Base-by-base conservation (phyloP, 108 stramenopile species). In the Nitzschia inconspicua region DNA sequence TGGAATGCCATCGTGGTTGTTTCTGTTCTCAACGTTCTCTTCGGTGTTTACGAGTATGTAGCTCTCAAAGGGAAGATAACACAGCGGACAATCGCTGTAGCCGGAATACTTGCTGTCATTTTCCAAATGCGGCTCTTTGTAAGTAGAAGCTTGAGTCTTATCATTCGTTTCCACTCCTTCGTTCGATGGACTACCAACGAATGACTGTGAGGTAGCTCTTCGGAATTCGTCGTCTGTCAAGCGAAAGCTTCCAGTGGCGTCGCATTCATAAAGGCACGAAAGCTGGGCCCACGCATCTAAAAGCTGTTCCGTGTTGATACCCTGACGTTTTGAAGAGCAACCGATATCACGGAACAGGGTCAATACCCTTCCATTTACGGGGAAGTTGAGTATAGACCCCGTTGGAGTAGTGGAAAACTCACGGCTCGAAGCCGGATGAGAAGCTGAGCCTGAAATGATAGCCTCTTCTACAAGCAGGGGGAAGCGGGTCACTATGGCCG, bases 41-140 rank as follows among this genome's bases (percentile, higher is more conserved):
- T 11, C 16, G 47, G 48, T 37, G 25, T 30, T 20, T 23, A 46
- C 47, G 5, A n/a, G 42, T 1, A 68, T 42, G 20, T 37, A 53
- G 18, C 31, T 61, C 41, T 70, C 68, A 51, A 60, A 70, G 31
- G 68, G 68, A 9, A 70, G 22, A 32, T 52, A 44, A 44, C 68
- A 70, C 8, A 70, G 23, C 10, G 52, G 20, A 25, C 68, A 70
- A 28, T 53, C 53, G 24, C 44, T 19, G 19, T 16, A 22, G 30
- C 5, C 28, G 2, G n/a, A n/a, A n/a, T n/a, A n/a, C n/a, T n/a
- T n/a, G n/a, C n/a, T n/a, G n/a, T n/a, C n/a, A n/a, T n/a, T n/a
- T n/a, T n/a, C n/a, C n/a, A n/a, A n/a, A n/a, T n/a, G n/a, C n/a
- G n/a, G n/a, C n/a, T n/a, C n/a, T n/a, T n/a, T n/a, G n/a, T n/a